These are phyloP conservation scores for Crithidia sp. DNA, from an alignment of 208 protist species.

Conservation along the genomic window DNA sequence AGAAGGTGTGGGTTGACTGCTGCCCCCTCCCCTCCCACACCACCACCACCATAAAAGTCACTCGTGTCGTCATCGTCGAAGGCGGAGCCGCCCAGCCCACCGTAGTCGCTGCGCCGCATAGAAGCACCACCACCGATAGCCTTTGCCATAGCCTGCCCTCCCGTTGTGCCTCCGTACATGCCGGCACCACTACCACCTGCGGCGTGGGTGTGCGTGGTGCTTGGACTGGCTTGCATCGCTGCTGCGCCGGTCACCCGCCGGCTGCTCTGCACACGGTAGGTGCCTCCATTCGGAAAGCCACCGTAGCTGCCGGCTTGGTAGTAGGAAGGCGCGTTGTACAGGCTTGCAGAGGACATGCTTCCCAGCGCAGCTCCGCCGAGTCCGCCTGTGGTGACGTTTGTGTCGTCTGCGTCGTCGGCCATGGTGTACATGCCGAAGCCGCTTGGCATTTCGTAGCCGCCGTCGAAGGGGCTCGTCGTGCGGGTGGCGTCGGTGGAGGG, in stretches of 20 bases:
- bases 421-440: constrained; percentile 14
- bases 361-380: background rate
- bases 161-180: background rate
- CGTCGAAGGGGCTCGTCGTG: constrained; percentile 1
- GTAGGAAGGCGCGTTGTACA: constrained; percentile 19
- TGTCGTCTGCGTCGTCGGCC: background rate
- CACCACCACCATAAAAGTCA: background rate
- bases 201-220: background rate
- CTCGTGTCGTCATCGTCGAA: background rate
- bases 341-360: background rate
- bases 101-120: constrained; percentile 1
- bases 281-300: background rate
- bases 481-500: background rate
- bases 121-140: no score
- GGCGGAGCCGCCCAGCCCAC: background rate
- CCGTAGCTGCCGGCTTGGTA: constrained; percentile 19
- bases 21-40: background rate
- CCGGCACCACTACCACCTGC: background rate
- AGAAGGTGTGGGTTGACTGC: background rate
- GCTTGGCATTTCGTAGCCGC: background rate
- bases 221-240: background rate
- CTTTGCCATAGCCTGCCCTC: background rate
- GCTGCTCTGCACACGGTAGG: constrained; percentile 2
- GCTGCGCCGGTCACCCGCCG: background rate
- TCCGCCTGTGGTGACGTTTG: background rate